Conservation (phyloP, 495 filamentous ascomycete genomes). For the Penicillium atrosanguineum region DNA sequence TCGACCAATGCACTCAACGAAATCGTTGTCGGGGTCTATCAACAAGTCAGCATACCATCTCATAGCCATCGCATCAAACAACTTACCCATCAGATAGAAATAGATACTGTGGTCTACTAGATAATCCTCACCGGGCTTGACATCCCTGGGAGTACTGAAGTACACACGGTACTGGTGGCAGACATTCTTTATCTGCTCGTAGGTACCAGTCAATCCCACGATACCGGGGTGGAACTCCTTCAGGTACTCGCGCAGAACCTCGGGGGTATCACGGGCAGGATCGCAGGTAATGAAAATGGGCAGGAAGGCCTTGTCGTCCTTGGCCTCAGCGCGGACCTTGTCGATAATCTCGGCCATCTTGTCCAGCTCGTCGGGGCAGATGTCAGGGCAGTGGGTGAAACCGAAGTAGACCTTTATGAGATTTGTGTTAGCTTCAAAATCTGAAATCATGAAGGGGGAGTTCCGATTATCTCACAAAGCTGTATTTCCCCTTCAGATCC, state of each 20-base stretch:
- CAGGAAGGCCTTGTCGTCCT: conserved; percentile 50
- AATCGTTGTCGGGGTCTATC: conserved; percentile 91
- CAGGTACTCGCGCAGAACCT: conserved; percentile 79
- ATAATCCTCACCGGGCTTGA: conserved; percentile 93
- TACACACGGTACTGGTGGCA: conserved; percentile 97
- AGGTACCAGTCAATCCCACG: conserved; percentile 86
- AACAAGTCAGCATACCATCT: conserved; percentile 9
- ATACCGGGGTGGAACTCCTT: conserved; percentile 88
- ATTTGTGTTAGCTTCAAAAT: neutral
- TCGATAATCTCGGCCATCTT: conserved; percentile 97
- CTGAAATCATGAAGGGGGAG: neutral
- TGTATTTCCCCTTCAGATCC: conserved; percentile 83
- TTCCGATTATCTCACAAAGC: conserved; percentile 51
- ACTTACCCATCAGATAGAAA: conserved; percentile 93
- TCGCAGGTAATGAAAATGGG: conserved; percentile 96
- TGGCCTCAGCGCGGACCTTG: conserved; percentile 57
- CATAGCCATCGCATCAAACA: neutral
- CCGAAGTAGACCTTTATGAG: conserved; percentile 81
- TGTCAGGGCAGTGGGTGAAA: conserved; percentile 97
- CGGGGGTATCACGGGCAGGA: conserved; percentile 83
- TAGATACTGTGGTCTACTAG: conserved; percentile 98
- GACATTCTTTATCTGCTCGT: conserved; percentile 84
- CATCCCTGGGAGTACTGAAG: conserved; percentile 85
- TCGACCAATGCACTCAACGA: conserved; percentile 93
- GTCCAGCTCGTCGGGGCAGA: conserved; percentile 97